Percentiles rank a stretch among this genome's conserved stretches.
phyloP scores from a whole-genome alignment of 2,329 filamentous ascomycete species.

The Colletotrichum agaves region DNA sequence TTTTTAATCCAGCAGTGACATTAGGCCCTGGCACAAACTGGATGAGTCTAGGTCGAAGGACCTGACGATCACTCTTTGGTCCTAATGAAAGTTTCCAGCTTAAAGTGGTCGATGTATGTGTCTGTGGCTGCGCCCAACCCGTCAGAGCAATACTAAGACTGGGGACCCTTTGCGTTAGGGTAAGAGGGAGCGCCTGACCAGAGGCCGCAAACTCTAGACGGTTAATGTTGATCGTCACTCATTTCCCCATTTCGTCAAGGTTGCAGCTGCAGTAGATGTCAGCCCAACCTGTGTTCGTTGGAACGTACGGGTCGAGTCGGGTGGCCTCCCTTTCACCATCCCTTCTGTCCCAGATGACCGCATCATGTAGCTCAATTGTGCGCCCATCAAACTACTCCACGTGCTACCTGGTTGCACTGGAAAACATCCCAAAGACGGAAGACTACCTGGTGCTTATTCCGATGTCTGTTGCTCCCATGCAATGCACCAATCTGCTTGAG shows the following conservation, averaged over 20 bases:
- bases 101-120: neutral
- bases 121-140: constrained; percentile 8
- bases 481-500: constrained; percentile 14
- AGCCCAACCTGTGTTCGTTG: constrained; percentile 1
- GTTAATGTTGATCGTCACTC: constrained; percentile 5
- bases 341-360: constrained; percentile 31
- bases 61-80: constrained; percentile 30
- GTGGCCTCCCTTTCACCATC: constrained; percentile 17
- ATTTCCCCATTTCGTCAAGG: neutral
- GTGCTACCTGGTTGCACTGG: constrained; percentile 9
- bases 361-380: constrained; percentile 32
- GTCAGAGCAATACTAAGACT: neutral
- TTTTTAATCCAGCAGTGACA: constrained; percentile 5
- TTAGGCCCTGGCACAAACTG: neutral
- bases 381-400: constrained; percentile 27
- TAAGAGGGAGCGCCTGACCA: neutral
- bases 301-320: constrained; percentile 17
- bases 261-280: constrained; percentile 7
- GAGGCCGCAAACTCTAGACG: neutral
- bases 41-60: constrained; percentile 5
- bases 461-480: constrained; percentile 27
- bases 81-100: neutral
- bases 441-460: constrained; percentile 23
- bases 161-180: constrained; percentile 3
- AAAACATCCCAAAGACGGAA: neutral